These are phyloP conservation scores for Xanthoconium separans DNA, from an alignment of 1,284 basidiomycete genomes.

Conservation along the genomic window DNA sequence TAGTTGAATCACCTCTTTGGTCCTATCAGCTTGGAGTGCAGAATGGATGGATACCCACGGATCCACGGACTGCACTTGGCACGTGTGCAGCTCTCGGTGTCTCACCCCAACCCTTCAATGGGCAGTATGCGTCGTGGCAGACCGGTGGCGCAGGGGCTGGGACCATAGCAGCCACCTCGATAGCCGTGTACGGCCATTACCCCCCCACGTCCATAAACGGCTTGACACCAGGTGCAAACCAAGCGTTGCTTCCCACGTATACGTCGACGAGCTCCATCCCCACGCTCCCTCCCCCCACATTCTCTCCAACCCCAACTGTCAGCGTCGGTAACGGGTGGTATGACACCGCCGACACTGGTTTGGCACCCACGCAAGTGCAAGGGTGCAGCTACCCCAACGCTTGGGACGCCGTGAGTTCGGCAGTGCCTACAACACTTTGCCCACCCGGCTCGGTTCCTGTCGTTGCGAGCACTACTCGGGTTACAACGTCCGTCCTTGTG, in stretches of 20 bases:
- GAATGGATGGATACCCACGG: conserved; percentile 78
- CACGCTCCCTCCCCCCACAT: conserved; percentile 61
- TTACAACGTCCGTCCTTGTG: conserved; percentile 8
- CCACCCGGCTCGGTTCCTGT: conserved; percentile 36
- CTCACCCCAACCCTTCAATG: conserved; percentile 47
- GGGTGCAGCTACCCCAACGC: conserved; percentile 67
- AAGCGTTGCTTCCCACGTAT: conserved; percentile 55
- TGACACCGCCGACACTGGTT: conserved; percentile 53
- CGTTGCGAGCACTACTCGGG: conserved; percentile 2
- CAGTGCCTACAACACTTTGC: conserved; percentile 49
- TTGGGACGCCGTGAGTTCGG: conserved; percentile 51
- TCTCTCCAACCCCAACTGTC: conserved; percentile 50
- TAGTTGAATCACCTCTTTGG: conserved; percentile 72
- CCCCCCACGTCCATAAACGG: conserved; percentile 49
- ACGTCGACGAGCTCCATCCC: conserved; percentile 63
- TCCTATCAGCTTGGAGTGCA: conserved; percentile 79
- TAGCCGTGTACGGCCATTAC: conserved; percentile 49
- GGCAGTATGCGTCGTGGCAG: conserved; percentile 65
- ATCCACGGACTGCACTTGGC: conserved; percentile 71
- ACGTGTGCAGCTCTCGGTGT: conserved; percentile 60
- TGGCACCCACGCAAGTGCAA: conserved; percentile 54
- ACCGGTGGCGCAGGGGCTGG: conserved; percentile 78
- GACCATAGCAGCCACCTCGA: conserved; percentile 49
- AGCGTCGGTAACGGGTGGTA: conserved; percentile 73
- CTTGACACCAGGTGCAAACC: conserved; percentile 21